Evolutionary conservation across 2,329 filamentous ascomycete genomes (phyloP).

Genomic region (Iodosphaeria phyllophila): DNA sequence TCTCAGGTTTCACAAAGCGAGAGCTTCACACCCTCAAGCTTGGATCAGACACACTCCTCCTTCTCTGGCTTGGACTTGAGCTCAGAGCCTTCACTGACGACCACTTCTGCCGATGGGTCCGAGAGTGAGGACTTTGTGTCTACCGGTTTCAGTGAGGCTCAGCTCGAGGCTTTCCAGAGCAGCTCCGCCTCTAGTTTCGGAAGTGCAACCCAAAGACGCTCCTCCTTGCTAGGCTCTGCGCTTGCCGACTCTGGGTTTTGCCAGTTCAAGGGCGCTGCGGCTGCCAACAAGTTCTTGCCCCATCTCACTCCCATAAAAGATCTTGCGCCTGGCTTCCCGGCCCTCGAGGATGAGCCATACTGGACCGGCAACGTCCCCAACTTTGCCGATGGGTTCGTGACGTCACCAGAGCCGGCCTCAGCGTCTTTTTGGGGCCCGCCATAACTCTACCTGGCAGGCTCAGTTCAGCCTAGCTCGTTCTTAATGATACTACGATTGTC

Average conservation of each 20-base stretch:
- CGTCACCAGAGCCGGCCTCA: constrained; percentile 15
- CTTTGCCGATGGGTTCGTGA: constrained; percentile 16
- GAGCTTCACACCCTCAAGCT: constrained; percentile 13
- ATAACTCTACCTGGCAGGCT: not conserved
- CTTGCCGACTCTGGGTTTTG: constrained; percentile 35
- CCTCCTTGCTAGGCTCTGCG: constrained; percentile 19
- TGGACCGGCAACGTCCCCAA: constrained; percentile 21
- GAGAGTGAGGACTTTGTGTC: constrained; percentile 41
- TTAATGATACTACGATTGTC: no score
- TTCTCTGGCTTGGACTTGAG: constrained; percentile 29
- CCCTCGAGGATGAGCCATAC: constrained; percentile 25
- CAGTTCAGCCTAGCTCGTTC: no score
- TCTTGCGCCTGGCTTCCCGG: constrained; percentile 21
- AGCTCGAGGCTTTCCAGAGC: constrained; percentile 28
- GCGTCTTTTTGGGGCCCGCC: constrained; percentile 12
- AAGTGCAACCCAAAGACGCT: constrained; percentile 22
- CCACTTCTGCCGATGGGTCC: constrained; percentile 48
- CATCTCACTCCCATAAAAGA: constrained; percentile 20
- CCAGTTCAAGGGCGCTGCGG: constrained; percentile 31
- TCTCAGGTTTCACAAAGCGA: constrained; percentile 17
- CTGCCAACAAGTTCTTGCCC: constrained; percentile 24
- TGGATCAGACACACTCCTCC: constrained; percentile 14
- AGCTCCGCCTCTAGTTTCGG: constrained; percentile 28
- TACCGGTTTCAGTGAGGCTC: constrained; percentile 21
- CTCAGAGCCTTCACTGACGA: constrained; percentile 33